Base-by-base conservation (phyloP, 2,329 filamentous ascomycete species). In the Diaporthe vaccinii region DNA sequence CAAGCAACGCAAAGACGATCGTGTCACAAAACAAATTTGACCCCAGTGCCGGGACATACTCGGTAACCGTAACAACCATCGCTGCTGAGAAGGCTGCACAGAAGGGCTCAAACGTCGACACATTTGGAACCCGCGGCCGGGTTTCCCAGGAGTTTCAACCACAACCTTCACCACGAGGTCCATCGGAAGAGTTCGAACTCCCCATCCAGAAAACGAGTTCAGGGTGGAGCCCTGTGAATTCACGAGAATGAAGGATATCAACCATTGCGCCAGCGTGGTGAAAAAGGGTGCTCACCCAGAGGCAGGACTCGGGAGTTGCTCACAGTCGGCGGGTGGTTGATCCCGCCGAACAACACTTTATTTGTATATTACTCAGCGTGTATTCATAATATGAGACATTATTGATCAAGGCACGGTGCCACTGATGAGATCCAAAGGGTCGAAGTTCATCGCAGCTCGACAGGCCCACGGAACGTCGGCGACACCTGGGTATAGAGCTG, bases 271-370 rank as follows among this genome's bases (percentile, higher is more conserved):
- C 49, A 69, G 36, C 46, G 12, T 39, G n/a, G 36, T 14, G 31
- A 41, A 3, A 53, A 36, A 41, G n/a, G 34, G 14, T 41, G 65
- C 34, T 17, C 17, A 9, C 49, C 34, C 49, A 41, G 65, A 41
- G 65, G 49, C n/a, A 55, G 65, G 49, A 69, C 65, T 55, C 65
- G n/a, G 49, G 65, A 39, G 34, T 68, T 39, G 14, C 62, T 68
- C 31, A 39, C 9, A 68, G 17, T 17, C 62, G 62, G 28, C 17
- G 44, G 44, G 28, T 6, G 25, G 5, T 28, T 69, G 22, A 25
- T 55, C 65, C 49, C 31, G 25, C 49, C 20, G 44, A 49, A 49
- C 17, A 15, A 41, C n/a, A 25, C 39, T 10, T 10, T 41, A 39
- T 20, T 28, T 55, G 49, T 55, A 69, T 25, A 55, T 41, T 55